Conservation (phyloP, 164 flowering plant species). For the Vitis vinifera region ASM3070453v1 NC_081808.1:6898501-6899000, state of each 20-base stretch:
- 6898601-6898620: conserved; percentile 64
- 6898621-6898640: conserved; percentile 58
- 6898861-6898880: too few relatives aligned
- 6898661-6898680: conserved; percentile 38
- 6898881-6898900: too few relatives aligned
- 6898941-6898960: too few relatives aligned
- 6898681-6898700: conserved; percentile 56
- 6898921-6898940: too few relatives aligned
- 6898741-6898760: neutral
- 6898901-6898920: too few relatives aligned
- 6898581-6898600: neutral
- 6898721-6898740: conserved; percentile 45
- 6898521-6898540: neutral
- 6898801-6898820: neutral
- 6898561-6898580: neutral
- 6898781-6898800: too few relatives aligned
- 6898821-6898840: neutral
- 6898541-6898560: too few relatives aligned
- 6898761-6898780: neutral
- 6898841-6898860: neutral
- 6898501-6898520: neutral
- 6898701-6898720: conserved; percentile 49
- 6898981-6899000: too few relatives aligned
- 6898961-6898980: too few relatives aligned
- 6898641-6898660: conserved; percentile 55